Conservation (phyloP, 345 rosid genomes). For the Triadica sebifera region DNA sequence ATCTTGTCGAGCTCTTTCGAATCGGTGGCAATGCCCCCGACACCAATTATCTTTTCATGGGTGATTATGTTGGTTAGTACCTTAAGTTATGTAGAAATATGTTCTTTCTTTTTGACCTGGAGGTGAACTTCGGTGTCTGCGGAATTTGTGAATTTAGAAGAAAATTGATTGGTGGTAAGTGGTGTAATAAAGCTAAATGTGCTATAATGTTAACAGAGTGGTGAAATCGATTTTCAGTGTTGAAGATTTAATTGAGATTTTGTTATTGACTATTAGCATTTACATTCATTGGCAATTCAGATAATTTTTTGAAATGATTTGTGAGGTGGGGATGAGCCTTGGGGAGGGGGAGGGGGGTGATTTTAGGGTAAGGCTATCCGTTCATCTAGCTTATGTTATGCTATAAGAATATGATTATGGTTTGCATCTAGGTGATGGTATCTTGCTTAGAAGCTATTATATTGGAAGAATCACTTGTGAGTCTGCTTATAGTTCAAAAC, state of each 20-base stretch:
- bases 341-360: background rate
- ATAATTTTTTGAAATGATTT: background rate
- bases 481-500: background rate
- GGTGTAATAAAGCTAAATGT: background rate
- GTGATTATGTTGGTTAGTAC: conserved; percentile 49
- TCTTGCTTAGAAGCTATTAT: background rate
- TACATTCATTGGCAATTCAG: background rate
- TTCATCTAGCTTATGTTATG: background rate
- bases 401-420: background rate
- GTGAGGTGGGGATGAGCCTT: background rate
- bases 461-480: background rate
- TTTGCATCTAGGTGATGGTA: background rate
- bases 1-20: conserved; percentile 55
- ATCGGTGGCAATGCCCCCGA: conserved; percentile 54
- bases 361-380: background rate
- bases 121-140: background rate
- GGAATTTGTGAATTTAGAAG: background rate
- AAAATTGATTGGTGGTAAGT: background rate
- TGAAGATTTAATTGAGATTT: background rate
- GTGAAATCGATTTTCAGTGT: background rate
- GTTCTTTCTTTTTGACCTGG: background rate
- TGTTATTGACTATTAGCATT: background rate
- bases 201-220: background rate
- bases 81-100: background rate
- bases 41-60: conserved; percentile 57